Percentiles rank a stretch among this genome's conserved stretches.
Evolutionary conservation across 75 land plant genomes (phyloP).

Genomic region (Adiantum capillusveneris): DNA sequence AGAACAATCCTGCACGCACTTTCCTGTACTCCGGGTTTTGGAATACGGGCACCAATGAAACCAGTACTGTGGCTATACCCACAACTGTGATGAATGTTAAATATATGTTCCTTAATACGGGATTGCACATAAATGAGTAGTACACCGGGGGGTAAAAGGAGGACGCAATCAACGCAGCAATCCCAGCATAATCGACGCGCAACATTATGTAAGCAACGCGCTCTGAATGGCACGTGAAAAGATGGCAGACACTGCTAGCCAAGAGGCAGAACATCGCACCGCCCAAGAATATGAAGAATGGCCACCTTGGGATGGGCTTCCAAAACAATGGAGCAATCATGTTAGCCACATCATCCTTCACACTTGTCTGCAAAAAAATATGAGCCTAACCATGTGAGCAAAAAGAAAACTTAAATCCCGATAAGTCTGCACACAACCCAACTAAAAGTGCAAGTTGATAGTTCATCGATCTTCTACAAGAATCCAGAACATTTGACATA

Average conservation of each 20-base stretch:
- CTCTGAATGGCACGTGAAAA: constrained; percentile 75
- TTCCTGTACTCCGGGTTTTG: constrained; percentile 65
- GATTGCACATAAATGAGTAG: constrained; percentile 90
- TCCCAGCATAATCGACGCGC: constrained; percentile 87
- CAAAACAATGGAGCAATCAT: constrained; percentile 42
- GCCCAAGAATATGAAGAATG: constrained; percentile 76
- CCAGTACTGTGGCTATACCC: constrained; percentile 49
- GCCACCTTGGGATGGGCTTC: constrained; percentile 81
- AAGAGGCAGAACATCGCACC: constrained; percentile 97
- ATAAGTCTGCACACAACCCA: too few relatives aligned
- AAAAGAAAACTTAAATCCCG: too few relatives aligned
- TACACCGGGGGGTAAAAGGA: constrained; percentile 98
- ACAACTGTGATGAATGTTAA: constrained; percentile 60
- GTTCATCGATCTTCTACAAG: too few relatives aligned
- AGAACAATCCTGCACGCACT: constrained; percentile 68
- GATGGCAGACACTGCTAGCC: constrained; percentile 87
- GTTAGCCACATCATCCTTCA: constrained; percentile 52
- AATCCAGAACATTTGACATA: too few relatives aligned
- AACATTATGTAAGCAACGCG: constrained; percentile 67
- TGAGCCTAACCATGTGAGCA: background rate
- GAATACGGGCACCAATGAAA: constrained; percentile 74
- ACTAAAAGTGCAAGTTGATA: too few relatives aligned
- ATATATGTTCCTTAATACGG: constrained; percentile 69
- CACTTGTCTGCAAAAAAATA: constrained; percentile 26
- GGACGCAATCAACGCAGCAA: constrained; percentile 70